Evolutionary conservation across 805 yeast species (phyloP).

Genomic region (Candida maesae): DNA sequence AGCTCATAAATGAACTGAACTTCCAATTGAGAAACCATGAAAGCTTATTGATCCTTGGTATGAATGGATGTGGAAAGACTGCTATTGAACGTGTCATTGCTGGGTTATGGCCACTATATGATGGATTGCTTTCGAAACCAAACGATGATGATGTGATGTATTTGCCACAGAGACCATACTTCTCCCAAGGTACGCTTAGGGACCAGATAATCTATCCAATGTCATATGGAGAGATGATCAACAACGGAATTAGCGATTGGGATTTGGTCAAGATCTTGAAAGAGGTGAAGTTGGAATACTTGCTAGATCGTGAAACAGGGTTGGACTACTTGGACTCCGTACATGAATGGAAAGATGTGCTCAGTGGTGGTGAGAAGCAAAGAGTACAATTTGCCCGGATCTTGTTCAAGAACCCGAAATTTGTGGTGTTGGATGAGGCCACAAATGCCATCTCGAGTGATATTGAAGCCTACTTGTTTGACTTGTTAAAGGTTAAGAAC

Average conservation of each 20-base stretch:
- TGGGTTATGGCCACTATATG: constrained; percentile 88
- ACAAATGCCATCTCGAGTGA: constrained; percentile 90
- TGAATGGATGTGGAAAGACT: constrained; percentile 89
- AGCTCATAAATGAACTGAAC: constrained; percentile 56
- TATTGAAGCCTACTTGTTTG: constrained; percentile 83
- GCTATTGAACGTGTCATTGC: constrained; percentile 80
- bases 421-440: constrained; percentile 87
- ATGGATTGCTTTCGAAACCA: constrained; percentile 80
- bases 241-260: constrained; percentile 65
- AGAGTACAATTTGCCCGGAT: constrained; percentile 85
- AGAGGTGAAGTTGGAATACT: constrained; percentile 77
- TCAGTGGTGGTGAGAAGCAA: constrained; percentile 96
- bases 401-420: constrained; percentile 72
- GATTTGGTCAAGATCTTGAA: constrained; percentile 62
- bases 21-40: constrained; percentile 50
- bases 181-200: constrained; percentile 76
- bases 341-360: constrained; percentile 83
- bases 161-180: constrained; percentile 84
- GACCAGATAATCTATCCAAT: constrained; percentile 90
- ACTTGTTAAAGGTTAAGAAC: constrained; percentile 60
- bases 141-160: constrained; percentile 63
- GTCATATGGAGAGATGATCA: constrained; percentile 72
- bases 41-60: constrained; percentile 75
- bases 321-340: constrained; percentile 39
- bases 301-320: constrained; percentile 61